Conservation (phyloP, 164 flowering plant genomes). For the Umbilicus rupestris region DNA sequence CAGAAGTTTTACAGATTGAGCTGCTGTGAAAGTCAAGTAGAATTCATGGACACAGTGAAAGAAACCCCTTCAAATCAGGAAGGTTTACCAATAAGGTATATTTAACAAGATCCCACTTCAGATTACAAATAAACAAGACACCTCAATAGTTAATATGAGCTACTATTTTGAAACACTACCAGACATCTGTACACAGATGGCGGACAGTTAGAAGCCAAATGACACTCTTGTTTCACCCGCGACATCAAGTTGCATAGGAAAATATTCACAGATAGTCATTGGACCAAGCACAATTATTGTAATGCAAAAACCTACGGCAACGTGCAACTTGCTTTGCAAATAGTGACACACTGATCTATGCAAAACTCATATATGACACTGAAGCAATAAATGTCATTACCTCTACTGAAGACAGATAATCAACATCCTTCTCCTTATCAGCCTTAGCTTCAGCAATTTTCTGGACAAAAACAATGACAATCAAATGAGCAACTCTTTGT, state of each 20-base stretch:
- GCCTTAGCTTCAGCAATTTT: slow-evolving; percentile 62
- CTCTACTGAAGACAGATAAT: slow-evolving; percentile 92
- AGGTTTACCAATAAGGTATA: too few species aligned
- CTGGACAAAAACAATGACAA: slow-evolving; percentile 24
- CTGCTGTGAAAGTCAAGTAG: too few species aligned
- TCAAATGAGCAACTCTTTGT: not conserved
- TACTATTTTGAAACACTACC: too few species aligned
- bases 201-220: too few species aligned
- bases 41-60: too few species aligned
- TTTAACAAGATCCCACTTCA: too few species aligned
- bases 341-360: not conserved
- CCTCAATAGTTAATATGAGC: too few species aligned
- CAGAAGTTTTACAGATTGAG: too few species aligned
- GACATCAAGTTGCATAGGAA: not conserved
- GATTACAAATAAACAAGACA: too few species aligned
- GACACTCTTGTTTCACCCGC: not conserved
- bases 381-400: slow-evolving; percentile 22
- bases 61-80: too few species aligned
- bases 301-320: not conserved
- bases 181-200: too few species aligned
- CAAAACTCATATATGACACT: not conserved
- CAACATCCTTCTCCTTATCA: slow-evolving; percentile 70
- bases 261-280: not conserved
- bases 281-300: not conserved
- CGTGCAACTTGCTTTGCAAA: not conserved